Evolutionary conservation across 2,329 filamentous ascomycete genomes (phyloP).

Genomic region (Sarocladium oryzae): DNA sequence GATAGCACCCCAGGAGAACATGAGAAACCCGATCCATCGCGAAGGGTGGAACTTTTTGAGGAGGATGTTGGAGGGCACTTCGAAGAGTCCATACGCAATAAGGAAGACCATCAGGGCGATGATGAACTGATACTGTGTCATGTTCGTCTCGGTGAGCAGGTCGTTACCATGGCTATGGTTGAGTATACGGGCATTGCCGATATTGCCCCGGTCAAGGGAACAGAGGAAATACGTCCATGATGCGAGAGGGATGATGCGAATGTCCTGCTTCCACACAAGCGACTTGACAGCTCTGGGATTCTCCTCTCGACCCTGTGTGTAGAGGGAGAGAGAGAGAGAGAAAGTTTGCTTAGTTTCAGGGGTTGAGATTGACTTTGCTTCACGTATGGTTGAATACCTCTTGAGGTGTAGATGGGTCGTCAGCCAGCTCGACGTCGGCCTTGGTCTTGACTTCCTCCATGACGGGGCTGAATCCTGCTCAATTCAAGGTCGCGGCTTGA

Average conservation of each 20-base stretch:
- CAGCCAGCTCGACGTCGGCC: conserved; percentile 5
- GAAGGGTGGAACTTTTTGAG: conserved; percentile 57
- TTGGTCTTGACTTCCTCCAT: not conserved
- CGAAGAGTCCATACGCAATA: conserved; percentile 53
- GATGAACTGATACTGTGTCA: conserved; percentile 56
- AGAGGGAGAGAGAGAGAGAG: too few species aligned
- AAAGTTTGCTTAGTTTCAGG: too few species aligned
- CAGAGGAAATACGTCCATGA: conserved; percentile 49
- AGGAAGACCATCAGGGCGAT: conserved; percentile 54
- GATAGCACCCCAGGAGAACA: conserved; percentile 60
- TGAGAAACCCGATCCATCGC: conserved; percentile 60
- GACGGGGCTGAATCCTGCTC: not conserved
- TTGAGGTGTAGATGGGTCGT: not conserved
- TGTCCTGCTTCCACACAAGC: conserved; percentile 37
- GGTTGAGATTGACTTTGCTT: too few species aligned
- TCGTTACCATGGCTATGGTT: conserved; percentile 55
- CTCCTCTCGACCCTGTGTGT: not conserved
- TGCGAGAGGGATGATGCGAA: conserved; percentile 46
- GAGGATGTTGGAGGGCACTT: conserved; percentile 61
- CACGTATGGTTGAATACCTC: not conserved
- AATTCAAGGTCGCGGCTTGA: not conserved
- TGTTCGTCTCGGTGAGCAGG: conserved; percentile 54
- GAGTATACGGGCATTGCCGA: conserved; percentile 62
- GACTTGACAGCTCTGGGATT: not conserved
- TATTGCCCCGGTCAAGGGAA: conserved; percentile 57